These are phyloP conservation scores for Calonectria henricotiae DNA, from an alignment of 2,329 filamentous ascomycete genomes.

Conservation along the genomic window DNA sequence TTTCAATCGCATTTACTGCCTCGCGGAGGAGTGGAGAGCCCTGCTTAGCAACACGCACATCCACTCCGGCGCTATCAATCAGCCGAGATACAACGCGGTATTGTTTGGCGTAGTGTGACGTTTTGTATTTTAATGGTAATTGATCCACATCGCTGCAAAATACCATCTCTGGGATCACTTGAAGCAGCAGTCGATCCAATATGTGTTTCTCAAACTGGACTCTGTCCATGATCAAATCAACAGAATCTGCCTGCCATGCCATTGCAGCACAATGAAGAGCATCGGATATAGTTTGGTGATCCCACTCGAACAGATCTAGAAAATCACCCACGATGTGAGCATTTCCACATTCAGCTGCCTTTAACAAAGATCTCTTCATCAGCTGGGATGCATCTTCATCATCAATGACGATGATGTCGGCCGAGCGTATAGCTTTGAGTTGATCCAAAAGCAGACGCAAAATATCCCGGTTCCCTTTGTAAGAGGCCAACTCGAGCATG, in stretches of 20 bases:
- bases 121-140: background rate
- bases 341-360: background rate
- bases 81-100: background rate
- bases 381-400: background rate
- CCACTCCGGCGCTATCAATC: background rate
- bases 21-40: background rate
- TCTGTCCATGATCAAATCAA: slow-evolving; percentile 2
- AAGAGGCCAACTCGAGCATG: background rate
- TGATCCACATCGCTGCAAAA: background rate
- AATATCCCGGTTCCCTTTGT: background rate
- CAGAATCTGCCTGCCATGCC: background rate
- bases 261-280: background rate
- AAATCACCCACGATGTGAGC: background rate
- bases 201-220: background rate
- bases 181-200: background rate
- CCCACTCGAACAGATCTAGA: background rate
- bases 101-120: background rate
- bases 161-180: background rate
- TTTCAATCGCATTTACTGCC: background rate
- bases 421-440: background rate
- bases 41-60: background rate
- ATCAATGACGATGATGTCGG: background rate
- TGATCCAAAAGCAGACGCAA: background rate
- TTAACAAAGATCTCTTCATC: background rate
- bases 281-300: background rate